Evolutionary conservation across 805 yeast genomes (phyloP), one percentile per base, ranked within the genome.

Genomic region (Cyberlindnera euphorbiiphila): DNA sequence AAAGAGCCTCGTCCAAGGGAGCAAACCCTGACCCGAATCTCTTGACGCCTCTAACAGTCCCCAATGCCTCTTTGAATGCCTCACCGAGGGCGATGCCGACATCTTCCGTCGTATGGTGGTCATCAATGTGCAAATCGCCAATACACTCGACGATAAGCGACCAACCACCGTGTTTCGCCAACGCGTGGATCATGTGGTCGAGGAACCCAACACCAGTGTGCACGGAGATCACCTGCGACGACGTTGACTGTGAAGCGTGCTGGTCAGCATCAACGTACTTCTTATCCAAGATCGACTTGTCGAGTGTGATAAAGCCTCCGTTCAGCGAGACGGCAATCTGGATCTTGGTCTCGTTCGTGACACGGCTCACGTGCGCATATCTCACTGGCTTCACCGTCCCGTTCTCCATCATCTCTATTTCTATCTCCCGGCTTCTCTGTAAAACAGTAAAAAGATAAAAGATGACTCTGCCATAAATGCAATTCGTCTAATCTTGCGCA

Each of bases 121-220:
- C 98, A 61, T 93, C 98, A 37, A 93, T 89, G 61, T 88, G 94
- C 50, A 88, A 67, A 60, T 93, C 98, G 30, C 98, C 98, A 41
- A 82, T 74, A 62, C 98, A 91, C 57, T 84, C 95, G 14, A 93
- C 74, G 23, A 85, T 69, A 40, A 93, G 58, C 10, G 96, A 85
- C 98, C 98, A 93, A 13, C 98, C 98, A 1, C 95, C 71, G 62
- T 93, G 98, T 57, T 93, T 93, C 26, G 98, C 96, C 51, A 93
- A 69, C 0, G 98, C 98, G 54, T 91, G 96, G 32, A 93, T 68
- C 98, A 93, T 93, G 62, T 93, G 98, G 66, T 93, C 98, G 41
- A 91, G 65, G 58, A 93, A 93, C 1, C 98, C 98, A 38, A 93
- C 76, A 36, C 98, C 98, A 0, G 98, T 84, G 53, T 85, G 84